These are phyloP conservation scores for Geum urbanum DNA, from an alignment of 306 rosid genomes.

Conservation along the genomic window DNA sequence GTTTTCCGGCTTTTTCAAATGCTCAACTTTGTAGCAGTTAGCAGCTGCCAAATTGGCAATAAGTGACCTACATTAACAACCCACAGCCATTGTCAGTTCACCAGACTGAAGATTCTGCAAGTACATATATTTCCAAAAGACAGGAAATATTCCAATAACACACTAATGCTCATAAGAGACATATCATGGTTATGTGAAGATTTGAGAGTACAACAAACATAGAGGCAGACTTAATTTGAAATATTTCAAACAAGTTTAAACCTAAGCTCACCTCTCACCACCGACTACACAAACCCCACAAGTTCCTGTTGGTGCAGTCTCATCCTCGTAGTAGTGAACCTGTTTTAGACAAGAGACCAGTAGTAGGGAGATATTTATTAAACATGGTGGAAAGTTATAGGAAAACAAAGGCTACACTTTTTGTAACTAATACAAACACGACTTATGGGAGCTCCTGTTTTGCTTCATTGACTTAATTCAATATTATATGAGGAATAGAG, in stretches of 20 bases:
- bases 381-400: not conserved
- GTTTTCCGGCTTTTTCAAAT: slow-evolving; percentile 71
- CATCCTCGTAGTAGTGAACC: slow-evolving; percentile 92
- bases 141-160: no score
- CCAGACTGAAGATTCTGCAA: not conserved
- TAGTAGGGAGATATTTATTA: not conserved
- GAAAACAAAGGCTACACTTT: not conserved
- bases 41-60: slow-evolving; percentile 95
- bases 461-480: not conserved
- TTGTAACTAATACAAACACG: no score
- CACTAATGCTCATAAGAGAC: no score
- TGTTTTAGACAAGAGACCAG: slow-evolving; percentile 16
- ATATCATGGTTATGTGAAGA: not conserved
- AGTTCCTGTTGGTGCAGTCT: slow-evolving; percentile 30
- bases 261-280: slow-evolving; percentile 63
- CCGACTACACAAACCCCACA: slow-evolving; percentile 21
- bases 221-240: not conserved
- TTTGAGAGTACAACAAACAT: not conserved
- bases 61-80: slow-evolving; percentile 56
- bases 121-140: no score
- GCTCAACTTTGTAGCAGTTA: slow-evolving; percentile 86
- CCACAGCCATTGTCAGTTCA: not conserved
- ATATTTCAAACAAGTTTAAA: not conserved
- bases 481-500: not conserved
- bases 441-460: not conserved